phyloP scores from a whole-genome alignment of 1,139 yeast species.

The Kodamaea plutei region DNA sequence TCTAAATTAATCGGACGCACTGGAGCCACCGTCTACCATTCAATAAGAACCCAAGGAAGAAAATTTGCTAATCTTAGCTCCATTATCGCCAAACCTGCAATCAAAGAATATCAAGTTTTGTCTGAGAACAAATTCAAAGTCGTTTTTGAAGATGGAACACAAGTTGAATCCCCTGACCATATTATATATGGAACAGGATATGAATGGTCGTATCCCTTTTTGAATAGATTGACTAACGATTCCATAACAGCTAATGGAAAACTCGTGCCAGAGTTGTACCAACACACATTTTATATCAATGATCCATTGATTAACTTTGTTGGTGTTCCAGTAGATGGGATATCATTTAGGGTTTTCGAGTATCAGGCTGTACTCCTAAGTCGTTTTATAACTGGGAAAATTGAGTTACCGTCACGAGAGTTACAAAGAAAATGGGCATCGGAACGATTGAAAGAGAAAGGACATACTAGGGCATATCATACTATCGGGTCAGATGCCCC shows the following conservation, averaged over 20 bases:
- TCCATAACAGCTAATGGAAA: constrained; percentile 26
- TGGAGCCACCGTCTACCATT: constrained; percentile 26
- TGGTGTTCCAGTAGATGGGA: constrained; percentile 42
- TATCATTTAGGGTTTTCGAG: constrained; percentile 38
- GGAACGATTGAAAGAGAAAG: constrained; percentile 22
- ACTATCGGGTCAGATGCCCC: constrained; percentile 29
- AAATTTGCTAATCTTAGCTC: constrained; percentile 18
- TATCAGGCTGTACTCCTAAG: constrained; percentile 37
- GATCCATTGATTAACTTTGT: constrained; percentile 37
- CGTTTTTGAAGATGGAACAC: constrained; percentile 27
- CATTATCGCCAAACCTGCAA: constrained; percentile 22
- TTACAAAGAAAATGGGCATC: constrained; percentile 32
- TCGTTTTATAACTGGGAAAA: constrained; percentile 31
- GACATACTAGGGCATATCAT: constrained; percentile 37
- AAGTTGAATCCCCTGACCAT: constrained; percentile 27
- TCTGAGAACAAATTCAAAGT: constrained; percentile 19
- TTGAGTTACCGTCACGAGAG: constrained; percentile 24
- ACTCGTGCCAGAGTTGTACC: constrained; percentile 27
- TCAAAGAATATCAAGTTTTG: constrained; percentile 19
- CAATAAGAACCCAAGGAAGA: constrained; percentile 18
- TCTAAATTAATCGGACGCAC: constrained; percentile 22
- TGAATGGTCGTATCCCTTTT: constrained; percentile 40
- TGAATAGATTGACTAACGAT: constrained; percentile 21
- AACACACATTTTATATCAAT: constrained; percentile 34
- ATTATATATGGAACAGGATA: constrained; percentile 45